Conservation (phyloP, 108 stramenopile species). For the Cyclostephanos invisitatus region DNA sequence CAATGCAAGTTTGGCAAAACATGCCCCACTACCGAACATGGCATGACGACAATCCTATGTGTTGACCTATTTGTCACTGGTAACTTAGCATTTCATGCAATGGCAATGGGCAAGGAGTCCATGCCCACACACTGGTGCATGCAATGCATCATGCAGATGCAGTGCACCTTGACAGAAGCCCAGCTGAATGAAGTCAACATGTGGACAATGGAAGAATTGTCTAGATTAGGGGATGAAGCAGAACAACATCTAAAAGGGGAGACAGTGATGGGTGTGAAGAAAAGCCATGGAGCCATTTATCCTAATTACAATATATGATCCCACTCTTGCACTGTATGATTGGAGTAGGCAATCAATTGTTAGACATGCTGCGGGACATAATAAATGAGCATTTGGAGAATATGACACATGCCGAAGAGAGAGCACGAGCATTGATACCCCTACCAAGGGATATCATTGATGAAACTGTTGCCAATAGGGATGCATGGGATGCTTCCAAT, state of each 20-base stretch:
- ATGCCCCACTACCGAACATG: neutral
- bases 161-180: neutral
- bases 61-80: neutral
- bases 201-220: neutral
- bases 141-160: neutral
- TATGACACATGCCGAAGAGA: neutral
- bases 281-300: constrained; percentile 7
- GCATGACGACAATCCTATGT: neutral
- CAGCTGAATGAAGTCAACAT: neutral
- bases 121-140: constrained; percentile 1
- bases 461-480: neutral
- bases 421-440: neutral
- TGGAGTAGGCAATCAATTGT: constrained; percentile 3
- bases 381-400: constrained; percentile 1
- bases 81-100: constrained; percentile 3
- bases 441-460: neutral
- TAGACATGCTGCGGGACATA: constrained; percentile 1
- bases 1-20: neutral
- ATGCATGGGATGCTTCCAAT: too few relatives aligned
- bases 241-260: neutral
- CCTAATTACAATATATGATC: neutral
- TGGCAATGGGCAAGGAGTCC: constrained; percentile 3
- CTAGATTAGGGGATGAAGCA: neutral
- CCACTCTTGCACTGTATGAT: constrained; percentile 6
- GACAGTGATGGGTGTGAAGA: neutral